Evolutionary conservation across 306 rosid genomes (phyloP).

Genomic region (Luffa aegyptiaca): DNA sequence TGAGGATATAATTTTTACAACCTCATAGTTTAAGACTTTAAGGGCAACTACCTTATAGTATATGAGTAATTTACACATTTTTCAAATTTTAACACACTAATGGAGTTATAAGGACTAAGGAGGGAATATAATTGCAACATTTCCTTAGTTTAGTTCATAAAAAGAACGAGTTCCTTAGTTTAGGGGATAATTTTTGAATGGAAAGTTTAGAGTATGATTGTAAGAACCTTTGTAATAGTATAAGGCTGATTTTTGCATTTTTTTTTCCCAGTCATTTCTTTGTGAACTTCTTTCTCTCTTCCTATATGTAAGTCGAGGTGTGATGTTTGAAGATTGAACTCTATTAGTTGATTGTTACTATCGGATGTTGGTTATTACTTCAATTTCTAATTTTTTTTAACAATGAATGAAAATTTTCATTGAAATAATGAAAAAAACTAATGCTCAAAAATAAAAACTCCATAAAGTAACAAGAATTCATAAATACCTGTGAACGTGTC

Average conservation of each 20-base stretch:
- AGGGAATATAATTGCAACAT: neutral
- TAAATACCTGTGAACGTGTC: neutral
- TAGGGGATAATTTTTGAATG: neutral
- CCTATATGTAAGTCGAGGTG: neutral
- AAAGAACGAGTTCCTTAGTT: neutral
- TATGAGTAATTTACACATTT: neutral
- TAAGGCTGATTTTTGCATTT: neutral
- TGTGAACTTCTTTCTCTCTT: neutral
- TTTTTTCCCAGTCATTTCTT: neutral
- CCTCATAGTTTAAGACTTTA: neutral
- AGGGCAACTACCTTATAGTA: too few species aligned
- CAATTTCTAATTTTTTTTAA: neutral
- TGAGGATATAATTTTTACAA: too few species aligned
- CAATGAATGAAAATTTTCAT: too few species aligned
- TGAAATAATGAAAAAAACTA: too few species aligned
- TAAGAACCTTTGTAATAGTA: neutral
- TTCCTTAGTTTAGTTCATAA: neutral
- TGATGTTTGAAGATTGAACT: neutral
- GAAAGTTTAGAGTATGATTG: neutral
- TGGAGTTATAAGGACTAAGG: neutral
- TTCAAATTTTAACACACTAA: too few species aligned
- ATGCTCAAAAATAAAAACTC: too few species aligned
- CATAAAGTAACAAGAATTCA: neutral
- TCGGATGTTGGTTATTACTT: neutral
- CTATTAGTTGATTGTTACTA: neutral